Evolutionary conservation across 805 yeast genomes (phyloP).

Genomic region (Kuraishia floccosa): DNA sequence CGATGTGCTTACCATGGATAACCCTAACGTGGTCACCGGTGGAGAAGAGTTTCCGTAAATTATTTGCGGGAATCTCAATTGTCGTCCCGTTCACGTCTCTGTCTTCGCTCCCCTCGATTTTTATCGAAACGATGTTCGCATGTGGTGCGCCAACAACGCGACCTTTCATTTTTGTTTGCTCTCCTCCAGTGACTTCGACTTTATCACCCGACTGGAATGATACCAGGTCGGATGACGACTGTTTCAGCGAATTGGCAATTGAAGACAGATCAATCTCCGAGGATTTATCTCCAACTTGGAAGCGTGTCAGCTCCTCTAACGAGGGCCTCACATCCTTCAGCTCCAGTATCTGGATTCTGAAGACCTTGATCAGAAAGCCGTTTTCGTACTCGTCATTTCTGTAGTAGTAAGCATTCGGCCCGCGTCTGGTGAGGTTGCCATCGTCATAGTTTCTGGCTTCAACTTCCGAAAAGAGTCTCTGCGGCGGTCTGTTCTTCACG

Average conservation of each 20-base stretch:
- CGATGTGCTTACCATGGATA: slow-evolving; percentile 80
- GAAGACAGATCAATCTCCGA: slow-evolving; percentile 85
- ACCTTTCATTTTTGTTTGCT: slow-evolving; percentile 85
- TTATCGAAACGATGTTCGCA: slow-evolving; percentile 38
- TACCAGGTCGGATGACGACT: slow-evolving; percentile 39
- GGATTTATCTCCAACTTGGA: slow-evolving; percentile 63
- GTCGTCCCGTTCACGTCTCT: slow-evolving; percentile 39
- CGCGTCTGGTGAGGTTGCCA: slow-evolving; percentile 54
- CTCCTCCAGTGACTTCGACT: slow-evolving; percentile 87
- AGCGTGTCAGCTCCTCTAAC: slow-evolving; percentile 78
- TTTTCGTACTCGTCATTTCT: slow-evolving; percentile 82
- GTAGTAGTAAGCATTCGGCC: slow-evolving; percentile 55
- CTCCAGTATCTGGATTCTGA: slow-evolving; percentile 70
- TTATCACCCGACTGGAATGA: slow-evolving; percentile 88
- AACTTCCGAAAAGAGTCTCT: slow-evolving; percentile 75
- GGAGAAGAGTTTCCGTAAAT: slow-evolving; percentile 74
- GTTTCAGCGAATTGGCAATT: slow-evolving; percentile 77
- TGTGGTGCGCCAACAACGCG: slow-evolving; percentile 57
- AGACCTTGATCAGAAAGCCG: slow-evolving; percentile 81
- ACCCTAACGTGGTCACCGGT: slow-evolving; percentile 96
- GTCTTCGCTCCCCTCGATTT: slow-evolving; percentile 45
- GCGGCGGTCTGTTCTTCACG: slow-evolving; percentile 59
- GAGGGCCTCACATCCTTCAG: slow-evolving; percentile 75
- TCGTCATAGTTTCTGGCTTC: slow-evolving; percentile 85
- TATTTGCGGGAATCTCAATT: slow-evolving; percentile 66